Conservation (phyloP, 2,329 filamentous ascomycete genomes). For the Penicillium sp. region DNA sequence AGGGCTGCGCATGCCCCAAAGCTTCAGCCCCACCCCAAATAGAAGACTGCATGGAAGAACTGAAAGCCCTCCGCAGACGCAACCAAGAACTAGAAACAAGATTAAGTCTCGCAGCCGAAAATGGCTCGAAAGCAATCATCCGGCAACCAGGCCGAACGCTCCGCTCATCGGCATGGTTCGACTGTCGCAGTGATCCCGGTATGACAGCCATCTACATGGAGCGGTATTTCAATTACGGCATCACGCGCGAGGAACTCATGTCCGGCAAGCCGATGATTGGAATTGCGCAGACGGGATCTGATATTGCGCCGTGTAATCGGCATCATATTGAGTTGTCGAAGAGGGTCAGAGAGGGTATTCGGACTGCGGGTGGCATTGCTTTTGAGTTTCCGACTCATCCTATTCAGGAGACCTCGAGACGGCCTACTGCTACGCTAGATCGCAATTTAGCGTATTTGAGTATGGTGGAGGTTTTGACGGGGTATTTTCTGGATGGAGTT, state of each 20-base stretch:
- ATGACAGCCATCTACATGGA: slow-evolving; percentile 53
- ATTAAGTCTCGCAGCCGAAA: slow-evolving; percentile 7
- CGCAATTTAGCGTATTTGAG: slow-evolving; percentile 52
- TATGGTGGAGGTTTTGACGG: slow-evolving; percentile 51
- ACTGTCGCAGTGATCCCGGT: slow-evolving; percentile 43
- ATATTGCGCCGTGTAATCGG: slow-evolving; percentile 53
- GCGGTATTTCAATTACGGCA: slow-evolving; percentile 53
- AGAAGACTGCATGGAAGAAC: slow-evolving; percentile 43
- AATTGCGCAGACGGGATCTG: slow-evolving; percentile 55
- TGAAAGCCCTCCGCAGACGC: slow-evolving; percentile 39
- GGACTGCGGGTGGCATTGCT: slow-evolving; percentile 50
- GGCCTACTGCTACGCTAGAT: slow-evolving; percentile 53
- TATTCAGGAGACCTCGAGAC: slow-evolving; percentile 51
- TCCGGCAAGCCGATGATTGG: slow-evolving; percentile 54
- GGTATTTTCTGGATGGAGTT: slow-evolving; percentile 53
- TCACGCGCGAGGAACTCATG: slow-evolving; percentile 52
- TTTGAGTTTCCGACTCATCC: slow-evolving; percentile 56
- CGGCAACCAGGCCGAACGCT: slow-evolving; percentile 30
- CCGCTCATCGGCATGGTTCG: slow-evolving; percentile 49
- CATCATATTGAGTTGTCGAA: slow-evolving; percentile 53
- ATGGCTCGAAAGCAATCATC: neutral
- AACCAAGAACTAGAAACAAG: slow-evolving; percentile 36
- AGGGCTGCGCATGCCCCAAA: slow-evolving; percentile 35
- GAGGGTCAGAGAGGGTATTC: slow-evolving; percentile 53
- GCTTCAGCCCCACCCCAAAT: slow-evolving; percentile 30